Conservation (phyloP, 2,329 filamentous ascomycete species). For the Chrysosphaeria jannelii region DNA sequence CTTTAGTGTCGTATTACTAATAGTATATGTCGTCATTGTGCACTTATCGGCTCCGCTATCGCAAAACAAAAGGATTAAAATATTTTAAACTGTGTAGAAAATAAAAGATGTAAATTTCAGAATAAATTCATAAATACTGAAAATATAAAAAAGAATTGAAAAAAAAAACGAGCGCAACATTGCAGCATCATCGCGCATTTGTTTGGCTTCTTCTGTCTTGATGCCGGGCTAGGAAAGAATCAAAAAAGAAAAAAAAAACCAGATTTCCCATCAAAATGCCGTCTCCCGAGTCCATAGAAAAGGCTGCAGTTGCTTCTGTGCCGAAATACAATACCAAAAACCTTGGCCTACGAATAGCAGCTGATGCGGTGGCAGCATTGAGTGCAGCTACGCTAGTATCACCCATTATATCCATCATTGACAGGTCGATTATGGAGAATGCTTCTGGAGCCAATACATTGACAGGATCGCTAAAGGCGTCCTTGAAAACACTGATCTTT, state of each 20-base stretch:
- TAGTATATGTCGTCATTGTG: too few relatives aligned
- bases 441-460: conserved; percentile 38
- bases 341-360: conserved; percentile 9
- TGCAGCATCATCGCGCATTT: background rate
- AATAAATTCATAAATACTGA: too few relatives aligned
- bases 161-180: too few relatives aligned
- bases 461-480: conserved; percentile 24
- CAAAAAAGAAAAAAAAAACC: background rate
- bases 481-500: conserved; percentile 22
- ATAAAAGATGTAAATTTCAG: too few relatives aligned
- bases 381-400: conserved; percentile 47
- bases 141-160: too few relatives aligned
- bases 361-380: background rate
- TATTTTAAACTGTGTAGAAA: too few relatives aligned
- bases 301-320: background rate
- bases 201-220: background rate
- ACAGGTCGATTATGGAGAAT: conserved; percentile 64
- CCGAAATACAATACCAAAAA: conserved; percentile 5
- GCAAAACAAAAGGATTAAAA: too few relatives aligned
- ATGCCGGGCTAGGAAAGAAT: background rate
- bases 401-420: conserved; percentile 64
- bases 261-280: too few relatives aligned
- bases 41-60: too few relatives aligned
- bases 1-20: too few relatives aligned
- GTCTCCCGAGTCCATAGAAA: too few relatives aligned